Percentiles rank a stretch among this genome's conserved stretches.
These are phyloP conservation scores for Thecaphora frezii DNA, from an alignment of 1,284 basidiomycete species.

Conservation along the genomic window DNA sequence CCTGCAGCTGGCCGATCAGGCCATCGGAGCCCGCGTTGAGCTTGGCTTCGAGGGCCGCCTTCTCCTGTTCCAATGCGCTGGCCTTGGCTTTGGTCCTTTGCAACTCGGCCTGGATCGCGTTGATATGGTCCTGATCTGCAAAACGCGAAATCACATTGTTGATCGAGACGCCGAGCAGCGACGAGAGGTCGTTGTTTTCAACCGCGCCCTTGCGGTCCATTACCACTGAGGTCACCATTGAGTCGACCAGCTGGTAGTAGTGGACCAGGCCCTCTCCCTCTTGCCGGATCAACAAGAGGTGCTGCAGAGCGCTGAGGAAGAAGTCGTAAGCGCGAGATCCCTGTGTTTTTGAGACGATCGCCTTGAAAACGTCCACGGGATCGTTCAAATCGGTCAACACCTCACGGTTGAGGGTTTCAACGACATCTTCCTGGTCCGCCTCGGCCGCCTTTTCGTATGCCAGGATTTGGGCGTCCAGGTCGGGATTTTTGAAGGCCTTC, in stretches of 20 bases:
- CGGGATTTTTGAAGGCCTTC: slow-evolving; percentile 67
- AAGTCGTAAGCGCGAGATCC: slow-evolving; percentile 80
- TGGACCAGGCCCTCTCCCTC: slow-evolving; percentile 74
- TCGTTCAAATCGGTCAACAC: slow-evolving; percentile 76
- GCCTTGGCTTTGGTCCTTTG: slow-evolving; percentile 70
- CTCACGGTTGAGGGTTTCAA: slow-evolving; percentile 75
- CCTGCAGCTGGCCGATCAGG: slow-evolving; percentile 78
- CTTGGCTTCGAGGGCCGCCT: slow-evolving; percentile 71
- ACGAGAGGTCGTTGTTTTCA: slow-evolving; percentile 72
- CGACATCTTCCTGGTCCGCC: slow-evolving; percentile 76
- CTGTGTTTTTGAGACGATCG: slow-evolving; percentile 73
- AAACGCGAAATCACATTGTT: slow-evolving; percentile 85
- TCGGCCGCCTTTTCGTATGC: slow-evolving; percentile 71
- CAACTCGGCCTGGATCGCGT: slow-evolving; percentile 77
- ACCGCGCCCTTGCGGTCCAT: slow-evolving; percentile 75
- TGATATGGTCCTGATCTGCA: slow-evolving; percentile 84
- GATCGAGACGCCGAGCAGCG: slow-evolving; percentile 84
- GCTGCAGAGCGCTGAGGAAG: slow-evolving; percentile 88
- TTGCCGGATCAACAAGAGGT: slow-evolving; percentile 83
- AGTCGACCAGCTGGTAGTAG: slow-evolving; percentile 90
- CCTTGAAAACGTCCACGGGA: slow-evolving; percentile 83
- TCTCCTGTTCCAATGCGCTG: slow-evolving; percentile 69
- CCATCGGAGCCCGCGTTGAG: slow-evolving; percentile 78
- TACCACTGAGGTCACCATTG: slow-evolving; percentile 88
- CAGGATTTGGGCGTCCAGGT: slow-evolving; percentile 72